Base-by-base conservation (phyloP, 108 stramenopile species). In the Skeletonema tropicum region DNA sequence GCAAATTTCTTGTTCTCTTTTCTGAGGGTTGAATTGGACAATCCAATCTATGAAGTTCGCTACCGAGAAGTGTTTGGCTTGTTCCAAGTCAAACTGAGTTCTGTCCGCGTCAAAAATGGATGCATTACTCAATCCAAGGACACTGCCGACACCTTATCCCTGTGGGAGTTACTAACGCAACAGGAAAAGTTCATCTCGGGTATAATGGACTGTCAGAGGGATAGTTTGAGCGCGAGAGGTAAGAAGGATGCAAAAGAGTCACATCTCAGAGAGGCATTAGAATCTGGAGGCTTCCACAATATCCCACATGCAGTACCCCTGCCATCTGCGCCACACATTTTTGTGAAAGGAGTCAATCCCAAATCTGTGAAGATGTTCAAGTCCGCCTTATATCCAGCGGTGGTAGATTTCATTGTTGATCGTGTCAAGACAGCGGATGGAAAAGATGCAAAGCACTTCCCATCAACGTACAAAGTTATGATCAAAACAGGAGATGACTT, bases 401-500 rank as follows among this genome's bases (percentile, higher is more conserved):
- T 97, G 9, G 75, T 99, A 15, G 91, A 93, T 30, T 99, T 99
- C 77, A 63, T 85, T 67, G 87, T 92, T 30, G 87, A 90, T 52
- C 73, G 63, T 8, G 61, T 85, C 31, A 74, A 77, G 30, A 49
- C 55, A 25, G 38, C 21, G 17, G 32, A 2, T 14, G 52, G 13
- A 67, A 55, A 49, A 38, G 39, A 25, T 52, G 73, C 41, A 31
- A 83, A 71, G 57, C 64, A 78, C 41, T 30, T 49, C 45, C 15
- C 41, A 31, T 55, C 79, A 7, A 78, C 71, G 46, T 96, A 92
- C 84, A 87, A 91, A 61, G 96, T 97, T 4, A 96, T 99, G 68
- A 92, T 99, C 74, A 99, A 99, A 86, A 94, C 94, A 39, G 99
- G 99, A 21, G 99, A 99, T 82, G 99, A 99, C 74, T 77, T 99